A percentile compares a stretch with the other conserved stretches of the same genome.
phyloP scores from a whole-genome alignment of 1,284 basidiomycete genomes.

The Fomitopsis palustris region DNA sequence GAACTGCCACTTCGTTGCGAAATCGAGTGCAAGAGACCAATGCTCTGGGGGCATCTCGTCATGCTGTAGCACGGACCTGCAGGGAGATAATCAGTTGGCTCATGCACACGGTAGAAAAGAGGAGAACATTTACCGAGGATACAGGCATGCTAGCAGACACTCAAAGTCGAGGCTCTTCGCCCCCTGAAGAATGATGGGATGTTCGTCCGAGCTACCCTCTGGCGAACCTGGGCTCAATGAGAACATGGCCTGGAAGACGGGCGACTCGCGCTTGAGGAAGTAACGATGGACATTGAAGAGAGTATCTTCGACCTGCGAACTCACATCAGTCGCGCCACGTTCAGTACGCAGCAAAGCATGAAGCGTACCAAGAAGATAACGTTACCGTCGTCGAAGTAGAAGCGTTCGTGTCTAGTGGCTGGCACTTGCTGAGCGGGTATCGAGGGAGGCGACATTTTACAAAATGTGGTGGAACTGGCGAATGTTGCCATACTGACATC shows the following conservation, averaged over 20 bases:
- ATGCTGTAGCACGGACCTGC: neutral
- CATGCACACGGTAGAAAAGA: neutral
- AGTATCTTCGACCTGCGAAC: slow-evolving; percentile 10
- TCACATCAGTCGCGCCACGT: neutral
- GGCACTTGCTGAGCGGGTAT: neutral
- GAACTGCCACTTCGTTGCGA: slow-evolving; percentile 1
- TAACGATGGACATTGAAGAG: slow-evolving; percentile 16
- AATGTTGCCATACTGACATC: too few species aligned
- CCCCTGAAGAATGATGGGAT: neutral
- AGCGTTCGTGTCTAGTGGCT: neutral
- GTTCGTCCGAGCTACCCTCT: neutral
- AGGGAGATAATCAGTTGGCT: neutral
- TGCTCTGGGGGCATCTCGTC: neutral
- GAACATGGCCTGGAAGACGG: slow-evolving; percentile 12
- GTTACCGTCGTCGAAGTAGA: slow-evolving; percentile 10
- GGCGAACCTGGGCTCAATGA: neutral
- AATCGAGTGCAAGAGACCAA: neutral
- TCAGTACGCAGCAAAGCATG: neutral
- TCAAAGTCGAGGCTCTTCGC: neutral
- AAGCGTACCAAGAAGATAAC: slow-evolving; percentile 3
- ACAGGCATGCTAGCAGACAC: neutral
- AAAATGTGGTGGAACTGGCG: too few species aligned
- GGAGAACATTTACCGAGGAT: neutral
- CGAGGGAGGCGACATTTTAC: too few species aligned
- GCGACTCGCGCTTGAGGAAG: slow-evolving; percentile 12